A percentile compares a stretch with the other conserved stretches of the same genome.
Conservation (phyloP, 352 stramenopile genomes). For the Hyaloperonospora brassicae region DNA sequence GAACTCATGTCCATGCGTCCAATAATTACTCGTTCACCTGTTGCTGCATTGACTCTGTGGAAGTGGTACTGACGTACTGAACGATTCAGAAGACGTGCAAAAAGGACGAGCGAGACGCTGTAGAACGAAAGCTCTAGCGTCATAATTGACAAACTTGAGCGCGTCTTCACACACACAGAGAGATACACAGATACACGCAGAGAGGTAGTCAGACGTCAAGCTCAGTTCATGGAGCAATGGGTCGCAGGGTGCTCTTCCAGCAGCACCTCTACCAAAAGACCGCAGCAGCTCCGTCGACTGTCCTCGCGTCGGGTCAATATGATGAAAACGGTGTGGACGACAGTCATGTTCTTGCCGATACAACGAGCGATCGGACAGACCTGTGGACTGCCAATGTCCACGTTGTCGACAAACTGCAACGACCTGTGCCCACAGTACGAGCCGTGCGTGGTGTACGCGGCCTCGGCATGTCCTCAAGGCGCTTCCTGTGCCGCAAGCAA, state of each 20-base stretch:
- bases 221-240: conserved; percentile 7
- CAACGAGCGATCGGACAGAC: conserved; percentile 10
- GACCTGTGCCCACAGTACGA: conserved; percentile 34
- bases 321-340: conserved; percentile 8
- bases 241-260: not conserved
- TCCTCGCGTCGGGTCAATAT: not conserved
- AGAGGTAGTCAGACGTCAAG: too few species aligned
- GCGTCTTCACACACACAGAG: too few species aligned
- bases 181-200: too few species aligned
- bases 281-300: not conserved
- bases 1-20: not conserved
- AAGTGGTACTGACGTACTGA: too few species aligned
- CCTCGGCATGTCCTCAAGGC: conserved; percentile 20
- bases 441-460: conserved; percentile 42
- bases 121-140: too few species aligned
- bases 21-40: too few species aligned
- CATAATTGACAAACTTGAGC: too few species aligned
- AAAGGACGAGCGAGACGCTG: too few species aligned
- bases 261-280: not conserved
- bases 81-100: too few species aligned
- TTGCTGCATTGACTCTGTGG: too few species aligned
- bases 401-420: conserved; percentile 42
- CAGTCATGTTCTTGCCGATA: conserved; percentile 15
- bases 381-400: conserved; percentile 14
- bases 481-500: conserved; percentile 16